phyloP scores from a whole-genome alignment of 257 asterid species.

The Capsicum chinense region DNA sequence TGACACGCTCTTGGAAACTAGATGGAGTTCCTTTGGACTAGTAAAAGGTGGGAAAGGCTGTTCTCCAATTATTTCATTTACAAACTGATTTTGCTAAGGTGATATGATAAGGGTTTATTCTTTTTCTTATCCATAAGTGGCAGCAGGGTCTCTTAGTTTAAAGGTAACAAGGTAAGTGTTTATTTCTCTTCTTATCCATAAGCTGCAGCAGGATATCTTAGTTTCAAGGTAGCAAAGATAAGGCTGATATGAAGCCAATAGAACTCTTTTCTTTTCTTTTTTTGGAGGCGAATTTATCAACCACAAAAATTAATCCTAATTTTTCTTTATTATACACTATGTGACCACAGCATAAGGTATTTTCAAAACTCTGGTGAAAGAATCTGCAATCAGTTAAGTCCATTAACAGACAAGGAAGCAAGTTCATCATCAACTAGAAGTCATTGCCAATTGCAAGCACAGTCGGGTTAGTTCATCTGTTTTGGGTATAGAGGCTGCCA shows the following conservation, averaged over 20 bases:
- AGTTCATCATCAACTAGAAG: constrained; percentile 6
- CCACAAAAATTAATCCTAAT: neutral
- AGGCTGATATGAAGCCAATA: neutral
- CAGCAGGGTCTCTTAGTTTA: constrained; percentile 6
- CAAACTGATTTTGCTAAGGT: neutral
- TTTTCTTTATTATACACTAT: neutral
- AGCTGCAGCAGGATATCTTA: neutral
- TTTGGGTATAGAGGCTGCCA: constrained; percentile 3
- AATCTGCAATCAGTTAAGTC: constrained; percentile 18
- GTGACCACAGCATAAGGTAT: neutral
- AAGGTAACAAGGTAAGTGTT: neutral
- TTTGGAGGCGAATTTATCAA: neutral
- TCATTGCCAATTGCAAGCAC: constrained; percentile 11
- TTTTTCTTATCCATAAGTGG: constrained; percentile 18
- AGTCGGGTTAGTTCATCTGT: neutral
- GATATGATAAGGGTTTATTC: constrained; percentile 13
- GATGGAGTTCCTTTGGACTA: constrained; percentile 1
- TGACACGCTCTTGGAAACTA: neutral
- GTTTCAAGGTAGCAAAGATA: neutral
- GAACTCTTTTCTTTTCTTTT: constrained; percentile 14
- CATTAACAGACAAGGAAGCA: constrained; percentile 7
- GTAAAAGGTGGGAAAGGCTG: constrained; percentile 9
- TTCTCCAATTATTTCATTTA: neutral
- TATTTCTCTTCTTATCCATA: neutral
- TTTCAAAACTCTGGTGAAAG: constrained; percentile 3